Conservation (phyloP, 139 green algal species). For the Marvania coccoides region DNA sequence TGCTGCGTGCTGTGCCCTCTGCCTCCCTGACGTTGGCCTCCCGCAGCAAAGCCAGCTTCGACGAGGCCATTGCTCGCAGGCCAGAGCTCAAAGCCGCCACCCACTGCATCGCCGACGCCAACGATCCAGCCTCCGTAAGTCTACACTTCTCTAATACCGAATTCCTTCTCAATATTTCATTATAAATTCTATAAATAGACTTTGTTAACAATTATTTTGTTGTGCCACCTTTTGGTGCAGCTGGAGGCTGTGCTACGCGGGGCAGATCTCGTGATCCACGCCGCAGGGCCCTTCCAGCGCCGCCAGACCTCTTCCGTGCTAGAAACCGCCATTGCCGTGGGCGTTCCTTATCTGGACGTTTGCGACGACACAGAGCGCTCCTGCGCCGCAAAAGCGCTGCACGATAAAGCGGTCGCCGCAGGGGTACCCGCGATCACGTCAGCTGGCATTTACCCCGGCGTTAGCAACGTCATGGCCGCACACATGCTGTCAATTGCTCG, state of each 20-base stretch:
- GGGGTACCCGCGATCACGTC: conserved; percentile 86
- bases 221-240: not conserved
- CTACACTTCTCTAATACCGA: too few relatives aligned
- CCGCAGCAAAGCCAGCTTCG: conserved; percentile 34
- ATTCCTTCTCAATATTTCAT: too few relatives aligned
- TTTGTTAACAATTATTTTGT: not conserved
- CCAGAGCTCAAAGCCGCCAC: conserved; percentile 44
- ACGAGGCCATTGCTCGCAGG: conserved; percentile 30
- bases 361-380: conserved; percentile 79
- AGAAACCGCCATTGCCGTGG: conserved; percentile 63
- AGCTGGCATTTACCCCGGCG: conserved; percentile 64
- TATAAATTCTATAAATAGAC: not conserved
- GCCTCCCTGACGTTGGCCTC: conserved; percentile 49
- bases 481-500: conserved; percentile 71
- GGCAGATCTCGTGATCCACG: conserved; percentile 74
- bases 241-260: not conserved
- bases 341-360: conserved; percentile 88
- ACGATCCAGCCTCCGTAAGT: conserved; percentile 29
- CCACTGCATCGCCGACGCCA: conserved; percentile 36
- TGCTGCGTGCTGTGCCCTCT: conserved; percentile 45
- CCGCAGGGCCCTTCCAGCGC: conserved; percentile 90
- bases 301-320: conserved; percentile 35
- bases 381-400: conserved; percentile 40
- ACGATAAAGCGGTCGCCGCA: conserved; percentile 47
- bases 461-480: conserved; percentile 89